phyloP scores from a whole-genome alignment of 768 basidiomycete species.

The Amanita brunnescens region DNA sequence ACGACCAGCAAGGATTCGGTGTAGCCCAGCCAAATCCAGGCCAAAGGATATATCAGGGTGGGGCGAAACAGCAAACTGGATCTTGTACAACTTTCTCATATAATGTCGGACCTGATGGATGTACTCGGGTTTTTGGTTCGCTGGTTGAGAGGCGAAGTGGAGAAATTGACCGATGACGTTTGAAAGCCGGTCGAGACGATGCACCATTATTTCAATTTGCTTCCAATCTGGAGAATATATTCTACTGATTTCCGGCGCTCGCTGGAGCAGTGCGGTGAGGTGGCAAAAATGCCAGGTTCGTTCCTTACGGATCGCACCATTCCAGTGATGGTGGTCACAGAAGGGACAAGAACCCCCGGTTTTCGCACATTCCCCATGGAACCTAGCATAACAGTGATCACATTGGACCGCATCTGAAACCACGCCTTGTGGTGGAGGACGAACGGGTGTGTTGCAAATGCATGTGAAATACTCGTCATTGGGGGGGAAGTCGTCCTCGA shows the following conservation, averaged over 20 bases:
- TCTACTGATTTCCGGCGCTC: constrained; percentile 72
- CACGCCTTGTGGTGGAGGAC: constrained; percentile 66
- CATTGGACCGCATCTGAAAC: constrained; percentile 84
- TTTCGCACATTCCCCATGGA: constrained; percentile 78
- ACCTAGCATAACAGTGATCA: constrained; percentile 81
- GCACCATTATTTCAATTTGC: constrained; percentile 71
- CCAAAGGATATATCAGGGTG: constrained; percentile 77
- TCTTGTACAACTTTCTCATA: constrained; percentile 85
- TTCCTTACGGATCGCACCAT: constrained; percentile 74
- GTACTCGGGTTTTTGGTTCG: constrained; percentile 67
- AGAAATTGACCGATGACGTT: constrained; percentile 74
- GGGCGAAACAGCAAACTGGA: constrained; percentile 82
- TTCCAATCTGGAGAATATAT: constrained; percentile 76
- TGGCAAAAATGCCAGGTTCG: constrained; percentile 80
- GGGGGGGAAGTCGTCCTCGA: constrained; percentile 74
- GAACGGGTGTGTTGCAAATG: constrained; percentile 70
- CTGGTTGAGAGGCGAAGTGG: constrained; percentile 56
- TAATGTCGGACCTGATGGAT: constrained; percentile 82
- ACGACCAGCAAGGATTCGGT: constrained; percentile 69
- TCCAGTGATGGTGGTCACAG: constrained; percentile 89
- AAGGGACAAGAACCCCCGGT: constrained; percentile 90
- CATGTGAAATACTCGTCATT: constrained; percentile 79
- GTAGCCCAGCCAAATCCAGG: constrained; percentile 72
- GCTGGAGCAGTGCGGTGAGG: constrained; percentile 58
- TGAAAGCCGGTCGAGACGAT: constrained; percentile 68